Evolutionary conservation across 345 rosid species (phyloP).

Genomic region (Citrus cavaleriei): DNA sequence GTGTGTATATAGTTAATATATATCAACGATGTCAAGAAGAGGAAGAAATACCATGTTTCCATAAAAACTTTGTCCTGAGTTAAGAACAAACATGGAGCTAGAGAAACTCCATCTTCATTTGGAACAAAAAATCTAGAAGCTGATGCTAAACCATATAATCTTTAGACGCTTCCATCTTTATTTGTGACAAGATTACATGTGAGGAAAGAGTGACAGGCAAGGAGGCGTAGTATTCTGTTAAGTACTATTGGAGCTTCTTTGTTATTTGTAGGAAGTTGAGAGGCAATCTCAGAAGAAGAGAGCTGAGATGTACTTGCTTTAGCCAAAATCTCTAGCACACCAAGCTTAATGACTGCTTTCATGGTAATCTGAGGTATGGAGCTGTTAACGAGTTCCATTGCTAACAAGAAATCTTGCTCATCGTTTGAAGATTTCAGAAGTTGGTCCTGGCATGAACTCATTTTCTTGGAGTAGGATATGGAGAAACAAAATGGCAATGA

Average conservation of each 20-base stretch:
- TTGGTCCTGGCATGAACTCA: neutral
- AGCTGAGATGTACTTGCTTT: slow-evolving; percentile 11
- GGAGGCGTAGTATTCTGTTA: slow-evolving; percentile 28
- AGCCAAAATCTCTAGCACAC: slow-evolving; percentile 26
- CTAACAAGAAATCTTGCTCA: slow-evolving; percentile 11
- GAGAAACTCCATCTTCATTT: no score
- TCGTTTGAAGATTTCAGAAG: neutral
- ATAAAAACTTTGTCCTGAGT: no score
- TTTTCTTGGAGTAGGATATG: neutral
- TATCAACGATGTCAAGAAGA: no score
- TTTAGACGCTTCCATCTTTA: no score
- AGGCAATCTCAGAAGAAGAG: slow-evolving; percentile 25
- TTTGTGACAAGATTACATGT: no score
- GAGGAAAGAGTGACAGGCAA: neutral
- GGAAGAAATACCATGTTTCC: no score
- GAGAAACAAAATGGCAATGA: neutral
- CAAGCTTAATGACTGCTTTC: neutral
- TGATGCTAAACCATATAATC: no score
- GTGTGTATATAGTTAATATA: no score
- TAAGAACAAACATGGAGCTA: no score
- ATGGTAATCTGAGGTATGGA: neutral
- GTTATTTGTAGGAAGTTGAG: slow-evolving; percentile 18
- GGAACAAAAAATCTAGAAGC: no score
- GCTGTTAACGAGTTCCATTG: slow-evolving; percentile 18
- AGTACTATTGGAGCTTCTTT: slow-evolving; percentile 15